Evolutionary conservation across 345 rosid genomes (phyloP).

Genomic region (Gossypium herbaceum): DNA sequence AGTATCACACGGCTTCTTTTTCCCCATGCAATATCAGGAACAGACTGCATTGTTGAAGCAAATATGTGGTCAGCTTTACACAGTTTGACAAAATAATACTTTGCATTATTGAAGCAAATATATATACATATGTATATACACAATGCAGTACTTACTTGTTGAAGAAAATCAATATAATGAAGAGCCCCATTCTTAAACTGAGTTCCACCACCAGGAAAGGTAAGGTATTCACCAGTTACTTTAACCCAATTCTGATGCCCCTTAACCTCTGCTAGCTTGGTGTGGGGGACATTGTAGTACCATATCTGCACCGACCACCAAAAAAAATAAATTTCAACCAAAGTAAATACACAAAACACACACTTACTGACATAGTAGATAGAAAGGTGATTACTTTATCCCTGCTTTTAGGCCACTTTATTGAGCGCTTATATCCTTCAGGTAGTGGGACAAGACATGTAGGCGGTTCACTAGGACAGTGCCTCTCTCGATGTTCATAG

Average conservation of each 20-base stretch:
- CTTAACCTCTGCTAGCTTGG: slow-evolving; percentile 60
- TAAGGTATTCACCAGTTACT: slow-evolving; percentile 48
- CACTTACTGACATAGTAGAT: neutral
- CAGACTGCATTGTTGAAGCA: slow-evolving; percentile 37
- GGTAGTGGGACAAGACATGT: slow-evolving; percentile 81
- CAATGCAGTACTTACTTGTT: slow-evolving; percentile 28
- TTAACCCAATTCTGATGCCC: slow-evolving; percentile 82
- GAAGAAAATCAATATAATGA: slow-evolving; percentile 48
- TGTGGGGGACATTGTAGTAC: slow-evolving; percentile 66
- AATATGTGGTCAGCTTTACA: neutral
- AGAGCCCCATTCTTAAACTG: slow-evolving; percentile 53
- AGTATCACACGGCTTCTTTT: slow-evolving; percentile 64
- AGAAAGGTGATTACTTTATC: slow-evolving; percentile 46
- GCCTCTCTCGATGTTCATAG: slow-evolving; percentile 91
- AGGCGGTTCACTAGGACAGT: slow-evolving; percentile 80
- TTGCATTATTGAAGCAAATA: neutral
- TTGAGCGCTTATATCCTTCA: slow-evolving; percentile 61
- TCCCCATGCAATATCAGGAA: slow-evolving; percentile 74
- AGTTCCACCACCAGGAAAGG: slow-evolving; percentile 60
- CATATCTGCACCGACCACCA: slow-evolving; percentile 49
- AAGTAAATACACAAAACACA: neutral
- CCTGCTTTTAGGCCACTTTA: slow-evolving; percentile 89
- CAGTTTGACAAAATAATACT: neutral
- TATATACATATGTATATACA: neutral
- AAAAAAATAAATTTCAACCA: slow-evolving; percentile 3